Conservation (phyloP, 192 early-diverging fungal genomes). For the Entomortierella lignicola region DNA sequence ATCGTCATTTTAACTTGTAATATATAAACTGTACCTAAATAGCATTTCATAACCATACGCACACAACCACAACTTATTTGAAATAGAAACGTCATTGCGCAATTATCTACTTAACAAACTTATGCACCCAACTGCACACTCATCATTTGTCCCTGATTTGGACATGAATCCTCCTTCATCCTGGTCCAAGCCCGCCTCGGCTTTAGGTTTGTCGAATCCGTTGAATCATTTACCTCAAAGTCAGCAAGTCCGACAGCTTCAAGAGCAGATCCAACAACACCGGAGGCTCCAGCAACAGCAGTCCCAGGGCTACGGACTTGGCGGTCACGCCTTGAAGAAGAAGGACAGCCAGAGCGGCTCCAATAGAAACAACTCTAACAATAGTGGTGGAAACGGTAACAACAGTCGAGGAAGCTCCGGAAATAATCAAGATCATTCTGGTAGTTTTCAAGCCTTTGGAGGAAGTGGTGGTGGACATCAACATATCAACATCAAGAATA, state of each 20-base stretch:
- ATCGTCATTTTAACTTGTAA: neutral
- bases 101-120: neutral
- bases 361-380: neutral
- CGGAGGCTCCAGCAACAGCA: constrained; percentile 41
- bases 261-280: constrained; percentile 51
- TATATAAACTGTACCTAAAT: too few relatives aligned
- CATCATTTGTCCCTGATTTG: constrained; percentile 35
- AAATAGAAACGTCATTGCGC: too few relatives aligned
- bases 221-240: constrained; percentile 39
- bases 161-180: constrained; percentile 44
- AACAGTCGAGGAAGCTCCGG: neutral
- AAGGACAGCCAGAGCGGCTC: constrained; percentile 7
- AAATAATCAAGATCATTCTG: constrained; percentile 17
- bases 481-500: constrained; percentile 49
- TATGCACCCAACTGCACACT: constrained; percentile 37
- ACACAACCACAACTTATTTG: neutral
- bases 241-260: constrained; percentile 43
- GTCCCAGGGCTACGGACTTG: constrained; percentile 34
- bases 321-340: constrained; percentile 22
- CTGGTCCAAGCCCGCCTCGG: constrained; percentile 43
- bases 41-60: neutral
- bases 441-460: constrained; percentile 22
- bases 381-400: neutral
- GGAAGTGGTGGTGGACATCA: constrained; percentile 27
- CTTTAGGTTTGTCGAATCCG: constrained; percentile 34